Conservation (phyloP, 1,284 basidiomycete genomes). For the Phylloboletellus chloephorus region DNA sequence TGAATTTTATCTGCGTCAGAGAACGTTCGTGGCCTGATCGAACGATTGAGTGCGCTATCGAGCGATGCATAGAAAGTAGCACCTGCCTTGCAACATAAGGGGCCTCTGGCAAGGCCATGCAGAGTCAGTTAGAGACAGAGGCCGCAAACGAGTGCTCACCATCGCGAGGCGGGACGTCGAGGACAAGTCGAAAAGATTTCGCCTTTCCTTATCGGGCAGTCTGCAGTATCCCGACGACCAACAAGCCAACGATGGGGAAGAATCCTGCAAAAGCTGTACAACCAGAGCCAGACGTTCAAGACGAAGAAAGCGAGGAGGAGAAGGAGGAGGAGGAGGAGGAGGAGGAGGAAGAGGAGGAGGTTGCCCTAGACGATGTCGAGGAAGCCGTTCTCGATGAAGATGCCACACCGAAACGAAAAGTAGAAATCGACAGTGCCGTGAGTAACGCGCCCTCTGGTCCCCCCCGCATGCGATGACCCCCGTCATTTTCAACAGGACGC, state of each 20-base stretch:
- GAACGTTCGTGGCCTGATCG: constrained; percentile 92
- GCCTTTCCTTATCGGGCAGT: constrained; percentile 23
- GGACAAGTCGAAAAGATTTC: constrained; percentile 19
- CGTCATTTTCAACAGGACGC: constrained; percentile 51
- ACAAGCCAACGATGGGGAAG: constrained; percentile 15
- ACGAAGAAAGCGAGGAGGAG: constrained; percentile 40
- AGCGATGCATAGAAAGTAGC: background rate
- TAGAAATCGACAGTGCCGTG: constrained; percentile 79
- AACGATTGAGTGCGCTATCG: constrained; percentile 3
- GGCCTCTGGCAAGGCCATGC: constrained; percentile 20
- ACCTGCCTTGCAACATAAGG: constrained; percentile 29
- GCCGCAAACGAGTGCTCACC: constrained; percentile 4
- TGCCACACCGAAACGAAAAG: constrained; percentile 71
- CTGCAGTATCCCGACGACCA: background rate
- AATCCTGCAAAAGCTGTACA: constrained; percentile 6
- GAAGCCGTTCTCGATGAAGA: constrained; percentile 64
- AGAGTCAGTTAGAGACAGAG: background rate
- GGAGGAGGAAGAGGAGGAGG: constrained; percentile 41
- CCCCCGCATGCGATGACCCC: constrained; percentile 1
- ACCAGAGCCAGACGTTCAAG: constrained; percentile 24
- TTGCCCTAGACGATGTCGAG: constrained; percentile 69
- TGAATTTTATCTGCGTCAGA: constrained; percentile 96
- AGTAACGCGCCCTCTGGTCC: constrained; percentile 22
- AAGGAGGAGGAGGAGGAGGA: too few species aligned
- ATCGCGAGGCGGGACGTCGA: constrained; percentile 9